These are phyloP conservation scores for Linum lewisii DNA, from an alignment of 345 rosid genomes.

Conservation along the genomic window DNA sequence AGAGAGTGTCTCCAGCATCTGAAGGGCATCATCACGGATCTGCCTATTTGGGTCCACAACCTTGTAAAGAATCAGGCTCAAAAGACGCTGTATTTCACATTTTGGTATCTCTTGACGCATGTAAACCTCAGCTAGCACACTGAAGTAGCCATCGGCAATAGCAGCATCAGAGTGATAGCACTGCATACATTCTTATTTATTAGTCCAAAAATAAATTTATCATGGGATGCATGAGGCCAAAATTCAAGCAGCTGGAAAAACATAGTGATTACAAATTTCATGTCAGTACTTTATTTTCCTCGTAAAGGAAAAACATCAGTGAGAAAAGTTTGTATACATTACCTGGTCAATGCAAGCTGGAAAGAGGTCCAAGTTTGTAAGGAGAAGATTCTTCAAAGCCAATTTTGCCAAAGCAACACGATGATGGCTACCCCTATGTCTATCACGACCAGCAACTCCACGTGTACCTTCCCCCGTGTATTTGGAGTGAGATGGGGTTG, in stretches of 20 bases:
- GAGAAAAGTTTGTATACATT: conserved; percentile 6
- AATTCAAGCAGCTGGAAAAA: neutral
- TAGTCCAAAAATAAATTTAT: neutral
- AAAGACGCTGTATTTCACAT: conserved; percentile 90
- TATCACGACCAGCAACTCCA: conserved; percentile 76
- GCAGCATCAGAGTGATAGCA: conserved; percentile 93
- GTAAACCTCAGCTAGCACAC: conserved; percentile 96
- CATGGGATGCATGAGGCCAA: neutral
- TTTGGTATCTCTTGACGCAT: conserved; percentile 97
- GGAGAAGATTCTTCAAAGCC: conserved; percentile 94
- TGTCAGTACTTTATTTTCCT: neutral
- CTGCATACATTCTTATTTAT: conserved; percentile 31
- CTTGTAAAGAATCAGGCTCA: conserved; percentile 94
- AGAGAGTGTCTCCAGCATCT: conserved; percentile 98
- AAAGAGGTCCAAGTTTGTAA: conserved; percentile 90
- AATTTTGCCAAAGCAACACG: conserved; percentile 88
- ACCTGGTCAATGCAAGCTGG: conserved; percentile 99
- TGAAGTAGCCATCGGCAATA: conserved; percentile 97
- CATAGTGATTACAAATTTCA: too few relatives aligned
- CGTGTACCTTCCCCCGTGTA: conserved; percentile 77
- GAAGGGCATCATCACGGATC: conserved; percentile 98
- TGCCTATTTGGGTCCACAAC: conserved; percentile 97
- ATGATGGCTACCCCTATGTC: conserved; percentile 76
- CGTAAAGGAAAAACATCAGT: conserved; percentile 5
- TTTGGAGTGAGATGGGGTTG: conserved; percentile 93